Evolutionary conservation across 768 basidiomycete genomes (phyloP), one percentile per base, ranked within the genome.

Genomic region (Lactifluus subvellereus): DNA sequence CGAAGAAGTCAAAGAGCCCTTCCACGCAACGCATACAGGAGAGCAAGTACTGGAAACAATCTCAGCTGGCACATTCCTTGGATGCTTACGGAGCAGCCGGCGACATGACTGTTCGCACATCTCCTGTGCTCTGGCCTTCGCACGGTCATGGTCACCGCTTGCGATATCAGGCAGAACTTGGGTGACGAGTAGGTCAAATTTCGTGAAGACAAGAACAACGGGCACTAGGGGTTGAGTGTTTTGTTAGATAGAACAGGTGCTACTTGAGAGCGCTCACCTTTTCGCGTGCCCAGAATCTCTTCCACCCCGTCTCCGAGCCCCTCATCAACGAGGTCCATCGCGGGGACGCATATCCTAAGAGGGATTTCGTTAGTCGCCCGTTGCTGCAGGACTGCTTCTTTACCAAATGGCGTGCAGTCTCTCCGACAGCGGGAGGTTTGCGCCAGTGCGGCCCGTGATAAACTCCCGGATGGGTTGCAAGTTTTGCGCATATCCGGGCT

Each of bases 341-440:
- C 45, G 22, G 61, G 42, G 9, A 62, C 16, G 35, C 61, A 62
- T 35, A 62, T 45, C 61, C 61, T 62, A 45, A 16, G 16, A 22
- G 13, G 22, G 2, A 0, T 4, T 32, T 50, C 11, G 10, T 52
- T 18, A 38, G 42, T 0, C 3, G 22, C 6, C 11, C 18, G 6
- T 6, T 14, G 20, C 2, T 3, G 32, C 8, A n/a, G 45, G 30
- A 38, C 30, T 8, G 43, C 18, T 30, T 30, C 4, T 43, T 20
- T 42, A 62, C 61, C 61, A 62, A 10, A 62, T 14, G 0, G 50
- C 55, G 22, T 62, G 61, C 37, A 62, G 30, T 45, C 50, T 62
- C 35, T 62, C 55, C 8, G 42, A 49, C 13, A 42, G 20, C 16
- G 40, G 10, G 32, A 14, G 13, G 20, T 4, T 52, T 7, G 18